Percentiles rank a stretch among this genome's conserved stretches.
phyloP scores from a whole-genome alignment of 2,329 filamentous ascomycete genomes.

The Beauveria sp. region DNA sequence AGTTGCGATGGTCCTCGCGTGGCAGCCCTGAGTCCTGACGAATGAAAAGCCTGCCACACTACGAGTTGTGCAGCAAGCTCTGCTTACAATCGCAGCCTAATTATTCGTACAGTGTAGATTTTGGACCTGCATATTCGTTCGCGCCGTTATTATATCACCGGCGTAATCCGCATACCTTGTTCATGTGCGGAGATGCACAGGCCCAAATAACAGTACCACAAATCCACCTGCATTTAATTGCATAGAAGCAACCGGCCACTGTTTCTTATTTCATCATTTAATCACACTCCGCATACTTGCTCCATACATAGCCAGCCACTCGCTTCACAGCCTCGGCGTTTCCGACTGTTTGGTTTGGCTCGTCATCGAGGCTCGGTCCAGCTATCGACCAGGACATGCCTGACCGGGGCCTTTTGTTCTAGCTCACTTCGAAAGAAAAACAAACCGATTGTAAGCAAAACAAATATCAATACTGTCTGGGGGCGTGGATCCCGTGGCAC shows the following conservation, averaged over 20 bases:
- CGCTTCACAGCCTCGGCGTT: conserved; percentile 6
- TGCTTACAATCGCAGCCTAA: not conserved
- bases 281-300: not conserved
- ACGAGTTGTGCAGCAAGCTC: not conserved
- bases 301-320: not conserved
- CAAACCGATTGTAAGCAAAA: not conserved
- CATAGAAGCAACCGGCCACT: not conserved
- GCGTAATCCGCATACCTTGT: not conserved
- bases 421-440: conserved; percentile 1
- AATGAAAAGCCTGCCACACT: not conserved
- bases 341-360: not conserved
- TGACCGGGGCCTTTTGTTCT: not conserved
- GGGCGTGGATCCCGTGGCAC: too few relatives aligned
- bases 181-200: not conserved
- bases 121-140: not conserved
- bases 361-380: not conserved
- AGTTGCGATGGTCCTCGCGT: conserved; percentile 1
- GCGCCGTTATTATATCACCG: not conserved
- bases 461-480: not conserved
- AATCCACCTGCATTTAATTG: not conserved
- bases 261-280: not conserved
- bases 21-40: not conserved
- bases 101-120: not conserved
- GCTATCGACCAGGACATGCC: not conserved
- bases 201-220: not conserved